Conservation (phyloP, 495 filamentous ascomycete genomes). For the Podospora tetraspora region DNA sequence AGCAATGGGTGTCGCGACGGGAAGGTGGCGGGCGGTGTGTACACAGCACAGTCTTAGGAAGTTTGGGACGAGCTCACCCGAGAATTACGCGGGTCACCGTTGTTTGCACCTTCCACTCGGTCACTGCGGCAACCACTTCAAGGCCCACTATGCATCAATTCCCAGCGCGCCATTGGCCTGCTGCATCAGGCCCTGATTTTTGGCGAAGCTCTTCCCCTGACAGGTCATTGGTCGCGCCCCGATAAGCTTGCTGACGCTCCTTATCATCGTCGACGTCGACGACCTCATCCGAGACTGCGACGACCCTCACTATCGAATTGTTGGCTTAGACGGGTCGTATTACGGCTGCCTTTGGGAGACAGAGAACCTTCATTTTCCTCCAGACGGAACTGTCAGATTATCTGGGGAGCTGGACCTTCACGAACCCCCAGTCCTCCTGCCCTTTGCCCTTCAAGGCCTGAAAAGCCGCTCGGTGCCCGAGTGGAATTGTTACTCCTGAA, state of each 20-base stretch:
- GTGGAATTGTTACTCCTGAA: background rate
- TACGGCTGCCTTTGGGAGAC: background rate
- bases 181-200: background rate
- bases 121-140: constrained; percentile 7
- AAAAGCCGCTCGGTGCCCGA: background rate
- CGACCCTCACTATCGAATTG: background rate
- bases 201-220: background rate
- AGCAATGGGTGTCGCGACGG: background rate
- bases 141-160: background rate
- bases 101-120: constrained; percentile 10
- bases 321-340: background rate
- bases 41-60: constrained; percentile 11
- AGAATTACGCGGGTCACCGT: constrained; percentile 9
- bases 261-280: constrained; percentile 3
- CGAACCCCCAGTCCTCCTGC: background rate
- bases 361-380: background rate
- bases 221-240: background rate
- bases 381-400: background rate
- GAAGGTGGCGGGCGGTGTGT: constrained; percentile 5
- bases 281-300: background rate
- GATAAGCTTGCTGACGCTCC: background rate
- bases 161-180: background rate
- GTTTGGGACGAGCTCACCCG: constrained; percentile 8
- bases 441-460: background rate
- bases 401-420: background rate